A percentile compares a stretch with the other conserved stretches of the same genome.
Evolutionary conservation across 371 early-diverging fungal species (phyloP).

Genomic region (Gilbertella persicaria): DNA sequence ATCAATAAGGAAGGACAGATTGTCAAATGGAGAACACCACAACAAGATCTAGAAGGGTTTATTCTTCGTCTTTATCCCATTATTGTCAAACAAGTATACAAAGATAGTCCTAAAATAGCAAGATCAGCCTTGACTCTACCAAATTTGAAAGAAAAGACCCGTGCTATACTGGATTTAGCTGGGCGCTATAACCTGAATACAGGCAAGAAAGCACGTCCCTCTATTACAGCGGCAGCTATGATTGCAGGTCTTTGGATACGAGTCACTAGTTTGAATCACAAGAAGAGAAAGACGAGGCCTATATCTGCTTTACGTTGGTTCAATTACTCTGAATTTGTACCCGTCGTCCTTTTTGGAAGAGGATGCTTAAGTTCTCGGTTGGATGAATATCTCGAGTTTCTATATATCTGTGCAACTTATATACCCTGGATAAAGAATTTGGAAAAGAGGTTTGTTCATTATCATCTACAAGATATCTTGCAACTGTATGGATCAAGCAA

Average conservation of each 20-base stretch:
- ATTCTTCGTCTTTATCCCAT: background rate
- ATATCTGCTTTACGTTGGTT: background rate
- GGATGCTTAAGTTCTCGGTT: background rate
- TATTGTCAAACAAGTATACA: background rate
- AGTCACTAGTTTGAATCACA: background rate
- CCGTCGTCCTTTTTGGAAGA: background rate
- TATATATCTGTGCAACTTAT: background rate
- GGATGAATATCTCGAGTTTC: background rate
- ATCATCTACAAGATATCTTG: background rate
- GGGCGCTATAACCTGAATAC: background rate
- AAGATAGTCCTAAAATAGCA: too few relatives aligned
- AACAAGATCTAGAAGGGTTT: background rate
- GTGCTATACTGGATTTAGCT: background rate
- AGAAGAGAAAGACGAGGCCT: background rate
- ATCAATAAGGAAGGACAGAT: background rate
- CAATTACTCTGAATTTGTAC: background rate
- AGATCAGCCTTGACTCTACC: background rate
- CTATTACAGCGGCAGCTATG: background rate
- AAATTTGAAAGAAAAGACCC: background rate
- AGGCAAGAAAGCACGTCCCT: background rate
- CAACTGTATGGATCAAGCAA: background rate
- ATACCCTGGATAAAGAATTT: background rate
- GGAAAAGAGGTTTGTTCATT: background rate
- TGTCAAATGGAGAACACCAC: background rate
- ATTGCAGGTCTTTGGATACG: background rate